Evolutionary conservation across 805 yeast species (phyloP).

Genomic region (Torulaspora gathmanii): DNA sequence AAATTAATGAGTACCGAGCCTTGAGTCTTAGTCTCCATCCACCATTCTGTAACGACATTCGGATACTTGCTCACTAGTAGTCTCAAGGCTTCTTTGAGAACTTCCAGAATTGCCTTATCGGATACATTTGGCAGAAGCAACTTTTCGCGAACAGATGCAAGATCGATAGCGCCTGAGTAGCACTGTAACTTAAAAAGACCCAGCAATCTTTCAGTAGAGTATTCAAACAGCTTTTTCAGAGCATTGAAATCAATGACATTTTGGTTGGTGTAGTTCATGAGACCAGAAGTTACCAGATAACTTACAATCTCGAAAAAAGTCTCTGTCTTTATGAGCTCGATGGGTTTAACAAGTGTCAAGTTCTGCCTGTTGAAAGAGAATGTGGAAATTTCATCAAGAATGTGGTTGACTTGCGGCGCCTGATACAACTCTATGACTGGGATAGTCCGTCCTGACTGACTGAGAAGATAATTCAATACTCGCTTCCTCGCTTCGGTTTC

Average conservation of each 20-base stretch:
- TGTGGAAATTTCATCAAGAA: conserved; percentile 5
- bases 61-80: conserved; percentile 5
- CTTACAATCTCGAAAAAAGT: conserved; percentile 5
- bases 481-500: conserved; percentile 5
- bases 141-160: conserved; percentile 8
- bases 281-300: conserved; percentile 8
- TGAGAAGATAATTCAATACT: conserved; percentile 5
- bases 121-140: conserved; percentile 7
- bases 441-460: not conserved
- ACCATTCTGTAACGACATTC: conserved; percentile 15
- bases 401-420: conserved; percentile 4
- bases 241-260: conserved; percentile 7
- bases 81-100: conserved; percentile 14
- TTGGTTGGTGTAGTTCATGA: conserved; percentile 13
- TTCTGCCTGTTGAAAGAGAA: conserved; percentile 10
- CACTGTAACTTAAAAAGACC: conserved; percentile 17
- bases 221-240: conserved; percentile 10
- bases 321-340: conserved; percentile 10
- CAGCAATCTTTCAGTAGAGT: conserved; percentile 12
- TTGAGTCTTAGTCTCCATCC: conserved; percentile 19
- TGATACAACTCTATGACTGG: conserved; percentile 7
- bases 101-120: conserved; percentile 12
- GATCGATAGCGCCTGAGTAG: conserved; percentile 14
- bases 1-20: conserved; percentile 16
- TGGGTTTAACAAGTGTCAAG: conserved; percentile 6